Percentiles rank a stretch among this genome's conserved stretches.
These are phyloP conservation scores for Pleurotus platypus DNA, from an alignment of 768 basidiomycete species.

Conservation along the genomic window DNA sequence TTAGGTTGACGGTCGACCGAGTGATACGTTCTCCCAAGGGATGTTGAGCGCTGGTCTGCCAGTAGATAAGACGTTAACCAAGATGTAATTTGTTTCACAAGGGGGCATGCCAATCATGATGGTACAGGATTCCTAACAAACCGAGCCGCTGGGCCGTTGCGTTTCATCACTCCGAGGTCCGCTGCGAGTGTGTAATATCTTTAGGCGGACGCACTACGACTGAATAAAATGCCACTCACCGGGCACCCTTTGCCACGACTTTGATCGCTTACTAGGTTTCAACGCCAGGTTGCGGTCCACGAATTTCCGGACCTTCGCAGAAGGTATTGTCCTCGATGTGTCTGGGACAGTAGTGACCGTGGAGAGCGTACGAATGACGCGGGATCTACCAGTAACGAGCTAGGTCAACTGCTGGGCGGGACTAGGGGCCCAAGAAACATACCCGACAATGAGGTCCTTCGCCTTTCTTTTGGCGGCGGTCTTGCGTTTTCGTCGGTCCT, in stretches of 20 bases:
- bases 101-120: neutral
- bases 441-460: slow-evolving; percentile 61
- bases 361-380: slow-evolving; percentile 48
- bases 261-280: slow-evolving; percentile 34
- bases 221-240: slow-evolving; percentile 33
- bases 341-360: slow-evolving; percentile 21
- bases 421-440: slow-evolving; percentile 12
- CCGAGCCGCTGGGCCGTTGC: slow-evolving; percentile 47
- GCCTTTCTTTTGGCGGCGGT: slow-evolving; percentile 22
- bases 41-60: too few species aligned
- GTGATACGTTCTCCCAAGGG: too few species aligned
- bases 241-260: slow-evolving; percentile 57
- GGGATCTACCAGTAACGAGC: slow-evolving; percentile 35
- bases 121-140: slow-evolving; percentile 33
- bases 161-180: slow-evolving; percentile 54
- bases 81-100: too few species aligned
- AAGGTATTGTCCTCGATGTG: slow-evolving; percentile 38
- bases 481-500: slow-evolving; percentile 23
- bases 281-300: slow-evolving; percentile 47
- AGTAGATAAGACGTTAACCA: too few species aligned
- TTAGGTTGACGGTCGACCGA: too few species aligned
- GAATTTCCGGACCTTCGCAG: slow-evolving; percentile 48
- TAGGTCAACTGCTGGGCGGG: too few species aligned
- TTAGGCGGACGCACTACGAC: neutral
- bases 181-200: slow-evolving; percentile 28